Evolutionary conservation across 2,329 filamentous ascomycete species (phyloP), one percentile per base, ranked within the genome.

Genomic region (Myotisia sp.): DNA sequence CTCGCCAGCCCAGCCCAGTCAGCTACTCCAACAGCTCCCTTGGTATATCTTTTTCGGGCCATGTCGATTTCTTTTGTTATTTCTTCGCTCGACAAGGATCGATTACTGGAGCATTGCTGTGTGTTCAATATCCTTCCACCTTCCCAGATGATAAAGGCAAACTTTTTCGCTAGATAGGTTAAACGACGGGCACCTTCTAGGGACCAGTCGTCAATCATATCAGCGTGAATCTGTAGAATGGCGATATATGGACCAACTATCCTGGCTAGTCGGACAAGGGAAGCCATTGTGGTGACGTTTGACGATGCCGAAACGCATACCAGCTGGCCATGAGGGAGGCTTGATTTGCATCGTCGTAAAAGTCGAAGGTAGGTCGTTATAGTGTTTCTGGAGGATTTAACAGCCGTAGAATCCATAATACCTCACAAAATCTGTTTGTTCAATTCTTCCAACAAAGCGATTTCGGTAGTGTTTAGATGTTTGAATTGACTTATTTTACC

Each of bases 191-290:
- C 65, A 1, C 70, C 73, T 37, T 68, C 60, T 39, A 69, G 64
- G 9, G 63, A 64, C 62, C 71, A 76, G 51, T 76, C 71, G 41
- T 66, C 63, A 44, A 76, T 67, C 34, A 71, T 71, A 52, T 76
- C 71, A 36, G 68, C 70, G 47, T 74, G 70, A 3, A 73, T 69
- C 52, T 74, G 71, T 36, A 76, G 58, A 18, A 75, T 52, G 43
- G 68, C 71, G 37, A 76, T 74, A 40, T 67, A 64, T 43, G 74
- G 70, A 39, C 72, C 71, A 10, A 74, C 60, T 22, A 72, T 64
- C 41, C 71, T 64, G 19, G 70, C 70, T 6, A 76, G 55, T 27
- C 60, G 57, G 12, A 76, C 51, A 12, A 76, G 61, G 43, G 69
- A 60, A 33, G 63, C 60, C 7, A 70, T 69, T 30, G 63, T 71